Evolutionary conservation across 108 stramenopile species (phyloP), one percentile per base, ranked within the genome.

Genomic region (Skeletonema menzelii): DNA sequence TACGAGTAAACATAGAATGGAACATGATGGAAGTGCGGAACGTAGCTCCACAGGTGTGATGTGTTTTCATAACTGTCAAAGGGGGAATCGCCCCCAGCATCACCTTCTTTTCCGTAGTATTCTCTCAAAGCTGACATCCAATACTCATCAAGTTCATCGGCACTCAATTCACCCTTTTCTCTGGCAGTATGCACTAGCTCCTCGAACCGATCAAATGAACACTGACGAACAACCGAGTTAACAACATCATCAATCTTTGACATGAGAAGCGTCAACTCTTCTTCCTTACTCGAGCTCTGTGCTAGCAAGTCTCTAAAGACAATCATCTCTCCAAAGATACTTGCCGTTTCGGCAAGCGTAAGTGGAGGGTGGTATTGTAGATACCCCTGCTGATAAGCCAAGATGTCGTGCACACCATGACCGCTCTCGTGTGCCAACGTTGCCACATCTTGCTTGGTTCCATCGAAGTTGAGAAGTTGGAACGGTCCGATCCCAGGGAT

Each of bases 281-380:
- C 82, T 58, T 79, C 71, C 22, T 72, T 64, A 5, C 35, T 74
- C 13, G 58, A 68, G 38, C 72, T 67, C 17, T 68, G 15, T 4
- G 59, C 73, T 5, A 83, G 60, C 72, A 83, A 59, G 37, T 83
- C 82, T 19, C 82, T 56, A 32, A 83, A 83, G 2, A 83, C 82
- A 63, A 83, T 83, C 82, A 83, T 83, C 53, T 83, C 82, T 8
- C 82, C 82, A 75, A 83, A 83, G 47, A 83, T 83, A 32, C 44
- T 53, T 2, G 82, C 82, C 17, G 82, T 83, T 42, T 83, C 82
- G 24, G 82, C 82, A 7, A 83, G 73, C 11, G 82, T 83, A 47
- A 83, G 73, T 4, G 82, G 82, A 26, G 82, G 82, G 56, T 83
- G 77, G 55, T 75, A 83, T 64, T 83, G 82, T 0, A 83, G 56